Conservation (phyloP, 306 rosid genomes). For the Mimosa bimucronata region DNA sequence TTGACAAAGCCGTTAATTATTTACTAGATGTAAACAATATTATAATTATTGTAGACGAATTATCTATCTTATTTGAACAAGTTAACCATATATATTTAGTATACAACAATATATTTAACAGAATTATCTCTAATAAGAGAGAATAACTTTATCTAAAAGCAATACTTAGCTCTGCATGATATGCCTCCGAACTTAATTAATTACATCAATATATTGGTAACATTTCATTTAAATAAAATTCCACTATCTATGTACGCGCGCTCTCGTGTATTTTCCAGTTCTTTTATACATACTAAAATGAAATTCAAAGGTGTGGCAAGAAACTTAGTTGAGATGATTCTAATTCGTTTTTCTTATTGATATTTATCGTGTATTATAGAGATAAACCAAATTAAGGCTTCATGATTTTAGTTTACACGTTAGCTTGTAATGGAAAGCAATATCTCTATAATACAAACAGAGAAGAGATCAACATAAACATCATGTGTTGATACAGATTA, state of each 20-base stretch:
- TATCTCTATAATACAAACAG: neutral
- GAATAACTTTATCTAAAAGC: no score
- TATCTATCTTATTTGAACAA: neutral
- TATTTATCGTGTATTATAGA: neutral
- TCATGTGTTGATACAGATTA: neutral
- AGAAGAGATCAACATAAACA: neutral
- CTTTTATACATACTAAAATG: neutral
- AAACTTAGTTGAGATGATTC: neutral
- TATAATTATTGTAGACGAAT: neutral
- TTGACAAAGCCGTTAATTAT: constrained; percentile 1
- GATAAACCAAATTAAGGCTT: neutral
- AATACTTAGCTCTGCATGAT: neutral
- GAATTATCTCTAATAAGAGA: no score
- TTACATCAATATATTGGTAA: neutral
- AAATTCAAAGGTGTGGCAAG: neutral
- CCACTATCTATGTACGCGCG: neutral
- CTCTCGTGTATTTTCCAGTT: neutral
- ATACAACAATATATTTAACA: no score
- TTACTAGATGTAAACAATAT: neutral
- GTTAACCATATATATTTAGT: neutral
- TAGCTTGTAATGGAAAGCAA: neutral
- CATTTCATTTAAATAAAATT: neutral
- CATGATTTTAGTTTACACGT: neutral
- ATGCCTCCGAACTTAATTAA: neutral
- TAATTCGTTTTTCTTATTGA: neutral